Evolutionary conservation across 2,329 filamentous ascomycete genomes (phyloP), one percentile per base, ranked within the genome.

Genomic region (Verticillium isaacii): DNA sequence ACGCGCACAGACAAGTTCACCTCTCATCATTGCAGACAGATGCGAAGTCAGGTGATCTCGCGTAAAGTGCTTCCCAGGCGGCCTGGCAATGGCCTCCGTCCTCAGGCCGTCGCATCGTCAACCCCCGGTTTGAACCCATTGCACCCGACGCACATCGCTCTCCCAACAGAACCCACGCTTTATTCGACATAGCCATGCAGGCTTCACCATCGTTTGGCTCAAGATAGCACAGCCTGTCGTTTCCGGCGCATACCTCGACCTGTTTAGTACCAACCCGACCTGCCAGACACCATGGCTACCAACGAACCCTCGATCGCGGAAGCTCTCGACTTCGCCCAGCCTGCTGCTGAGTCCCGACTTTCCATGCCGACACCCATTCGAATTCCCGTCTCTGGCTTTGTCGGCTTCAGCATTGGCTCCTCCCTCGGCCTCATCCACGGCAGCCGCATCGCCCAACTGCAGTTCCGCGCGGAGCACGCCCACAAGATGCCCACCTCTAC

Each of bases 401-500:
- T 87, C 32, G 87, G 89, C 7, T 90, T 91, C 67, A 68, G 85
- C 4, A 79, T 88, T n/a, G 92, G 92, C 60, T 82, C 91, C 71
- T 79, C 78, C 1, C 79, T 97, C 14, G 93, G 93, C 32, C 79
- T 88, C 19, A 82, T 86, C 7, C 86, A 93, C 61, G 92, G 92
- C 29, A 88, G 88, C 62, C 88, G 88, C 70, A 87, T 85, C 72
- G 86, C 91, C 1, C 89, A 90, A 59, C 82, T 96, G 62, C 89
- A 90, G 45, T 99, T 97, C 79, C 89, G 94, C 61, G 95, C 95
- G 63, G 95, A 99, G 77, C 96, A 99, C 72, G 93, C 95, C 1
- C 95, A 99, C 80, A 91, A 94, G 67, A 87, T 97, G 65, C 95
- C 95, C 23, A 88, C 86, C 3, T 89, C 89, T 1, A 88, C 91